Evolutionary conservation across 768 basidiomycete species (phyloP), one percentile per base, ranked within the genome.

Genomic region (Pisolithus albus): DNA sequence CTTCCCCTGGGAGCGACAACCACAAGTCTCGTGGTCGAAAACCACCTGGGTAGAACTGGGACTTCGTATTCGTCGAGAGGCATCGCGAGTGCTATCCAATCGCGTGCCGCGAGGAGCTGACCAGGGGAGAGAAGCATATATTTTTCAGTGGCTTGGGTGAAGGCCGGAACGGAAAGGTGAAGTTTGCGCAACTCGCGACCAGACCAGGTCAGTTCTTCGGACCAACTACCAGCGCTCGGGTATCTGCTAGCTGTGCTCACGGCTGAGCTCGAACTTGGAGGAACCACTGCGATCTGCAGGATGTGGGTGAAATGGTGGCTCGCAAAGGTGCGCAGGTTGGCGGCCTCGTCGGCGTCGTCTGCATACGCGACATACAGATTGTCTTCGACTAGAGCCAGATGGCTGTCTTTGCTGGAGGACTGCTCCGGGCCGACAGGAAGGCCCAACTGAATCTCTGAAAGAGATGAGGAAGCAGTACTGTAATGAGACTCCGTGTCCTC

Each of bases 31-130:
- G 63, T 55, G 7, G 49, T 48, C 24, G 16, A 37, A 43, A 18
- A 38, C 21, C 13, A 42, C 21, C 38, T 50, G 52, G 39, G 10
- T 50, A 40, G 42, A 15, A 46, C 43, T 43, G 49, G 54, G 50
- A 53, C 44, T 42, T 28, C 26, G 5, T 10, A 6, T 18, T 24
- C 54, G 13, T 43, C 46, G 43, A 70, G 64, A 2, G 75, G 75
- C 40, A 77, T 54, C 16, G 69, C 68, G 7, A 75, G 58, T 6
- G 65, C 66, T 34, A 78, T 59, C 56, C 76, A 76, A 54, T 77
- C 76, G 23, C 76, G 67, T 7, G 70, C 74, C 1, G 64, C 63
- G 26, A 68, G 56, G 4, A 78, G 65, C 52, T 77, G 72, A 0
- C 57, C 40, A 52, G 62, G 58, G 21, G 56, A 67, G 4, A 76